Conservation (phyloP, 2,329 filamentous ascomycete species). For the Trichoderma sp. region DNA sequence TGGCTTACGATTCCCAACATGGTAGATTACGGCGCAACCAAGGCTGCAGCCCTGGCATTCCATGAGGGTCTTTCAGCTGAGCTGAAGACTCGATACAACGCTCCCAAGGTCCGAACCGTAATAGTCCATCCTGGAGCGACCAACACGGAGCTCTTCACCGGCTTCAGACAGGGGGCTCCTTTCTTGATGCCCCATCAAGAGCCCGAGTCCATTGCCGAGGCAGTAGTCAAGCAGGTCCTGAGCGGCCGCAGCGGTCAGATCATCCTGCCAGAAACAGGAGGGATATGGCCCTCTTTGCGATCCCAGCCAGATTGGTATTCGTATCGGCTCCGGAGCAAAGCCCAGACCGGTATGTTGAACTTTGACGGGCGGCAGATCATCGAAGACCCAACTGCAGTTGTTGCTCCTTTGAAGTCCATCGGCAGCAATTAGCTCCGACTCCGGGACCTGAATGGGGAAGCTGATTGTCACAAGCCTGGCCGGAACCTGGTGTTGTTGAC, state of each 20-base stretch:
- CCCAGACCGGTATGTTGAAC: constrained; percentile 47
- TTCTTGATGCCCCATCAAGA: constrained; percentile 43
- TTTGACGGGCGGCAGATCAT: constrained; percentile 55
- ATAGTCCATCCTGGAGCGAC: constrained; percentile 60
- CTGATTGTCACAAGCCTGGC: constrained; percentile 1
- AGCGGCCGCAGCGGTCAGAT: constrained; percentile 53
- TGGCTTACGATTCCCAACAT: constrained; percentile 65
- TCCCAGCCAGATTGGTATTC: constrained; percentile 67
- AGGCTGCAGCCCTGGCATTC: constrained; percentile 68
- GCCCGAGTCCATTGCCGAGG: constrained; percentile 50
- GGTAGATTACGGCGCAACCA: constrained; percentile 69
- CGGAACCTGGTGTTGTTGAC: not conserved
- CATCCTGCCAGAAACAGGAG: constrained; percentile 50
- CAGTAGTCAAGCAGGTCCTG: constrained; percentile 54
- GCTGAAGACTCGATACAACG: constrained; percentile 62
- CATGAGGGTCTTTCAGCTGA: constrained; percentile 68
- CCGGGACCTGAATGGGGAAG: constrained; percentile 17
- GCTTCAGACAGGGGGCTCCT: constrained; percentile 59
- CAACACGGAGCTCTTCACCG: constrained; percentile 42
- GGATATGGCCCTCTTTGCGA: constrained; percentile 49
- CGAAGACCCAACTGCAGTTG: constrained; percentile 47
- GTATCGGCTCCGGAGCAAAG: constrained; percentile 52
- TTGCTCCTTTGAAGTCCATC: constrained; percentile 42
- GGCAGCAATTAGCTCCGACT: not conserved
- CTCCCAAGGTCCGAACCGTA: constrained; percentile 67